These are phyloP conservation scores for Fragaria vesca DNA, from an alignment of 306 rosid genomes.

Conservation along the genomic window DNA sequence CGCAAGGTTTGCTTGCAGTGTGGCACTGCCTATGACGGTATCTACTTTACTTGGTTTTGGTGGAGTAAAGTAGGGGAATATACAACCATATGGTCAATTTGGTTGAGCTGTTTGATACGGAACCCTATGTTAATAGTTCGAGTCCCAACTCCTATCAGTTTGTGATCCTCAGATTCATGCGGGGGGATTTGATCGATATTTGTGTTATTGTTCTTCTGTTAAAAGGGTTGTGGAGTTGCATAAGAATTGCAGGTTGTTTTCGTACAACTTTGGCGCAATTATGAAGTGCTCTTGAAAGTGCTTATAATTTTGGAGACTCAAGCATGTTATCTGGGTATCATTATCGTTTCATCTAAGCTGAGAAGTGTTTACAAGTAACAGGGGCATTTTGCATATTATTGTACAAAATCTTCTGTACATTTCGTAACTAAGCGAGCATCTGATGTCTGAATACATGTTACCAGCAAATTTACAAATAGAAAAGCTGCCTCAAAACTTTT, in stretches of 20 bases:
- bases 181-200: too few relatives aligned
- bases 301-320: not conserved
- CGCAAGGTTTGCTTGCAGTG: slow-evolving; percentile 76
- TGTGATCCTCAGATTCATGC: too few relatives aligned
- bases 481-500: slow-evolving; percentile 18
- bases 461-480: slow-evolving; percentile 1
- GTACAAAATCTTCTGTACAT: slow-evolving; percentile 31
- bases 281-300: not conserved
- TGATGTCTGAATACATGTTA: not conserved
- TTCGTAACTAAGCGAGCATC: slow-evolving; percentile 15
- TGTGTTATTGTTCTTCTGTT: too few relatives aligned
- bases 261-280: not conserved
- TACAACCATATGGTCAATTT: too few relatives aligned
- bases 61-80: too few relatives aligned
- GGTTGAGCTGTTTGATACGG: too few relatives aligned
- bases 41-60: slow-evolving; percentile 8
- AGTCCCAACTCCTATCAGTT: too few relatives aligned
- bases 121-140: too few relatives aligned
- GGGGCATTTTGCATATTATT: not conserved
- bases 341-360: not conserved
- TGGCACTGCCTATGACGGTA: slow-evolving; percentile 67
- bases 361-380: not conserved
- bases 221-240: too few relatives aligned
- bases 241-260: not conserved
- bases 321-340: not conserved